Evolutionary conservation across 1,139 yeast species (phyloP).

Genomic region (Yamadazyma pseudoaaseri): DNA sequence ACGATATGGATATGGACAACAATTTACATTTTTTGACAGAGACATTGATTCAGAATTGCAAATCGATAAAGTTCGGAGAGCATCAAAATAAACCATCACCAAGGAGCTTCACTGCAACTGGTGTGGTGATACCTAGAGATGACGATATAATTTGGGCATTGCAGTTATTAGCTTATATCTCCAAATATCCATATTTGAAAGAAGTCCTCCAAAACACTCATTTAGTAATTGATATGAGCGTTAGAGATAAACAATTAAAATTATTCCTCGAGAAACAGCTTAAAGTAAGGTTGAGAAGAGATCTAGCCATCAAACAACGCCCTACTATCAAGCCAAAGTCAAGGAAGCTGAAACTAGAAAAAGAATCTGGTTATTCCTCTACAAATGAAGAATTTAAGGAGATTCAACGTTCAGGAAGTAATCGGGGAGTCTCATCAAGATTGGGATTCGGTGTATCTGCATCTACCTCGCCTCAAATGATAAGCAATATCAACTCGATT

Average conservation of each 20-base stretch:
- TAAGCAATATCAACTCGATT: conserved; percentile 31
- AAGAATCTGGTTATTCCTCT: no score
- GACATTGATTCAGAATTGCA: conserved; percentile 41
- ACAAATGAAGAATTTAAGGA: conserved; percentile 1
- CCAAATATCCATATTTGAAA: conserved; percentile 83
- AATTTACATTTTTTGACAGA: conserved; percentile 42
- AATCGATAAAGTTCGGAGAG: conserved; percentile 18
- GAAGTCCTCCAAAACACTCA: conserved; percentile 73
- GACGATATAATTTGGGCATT: conserved; percentile 95
- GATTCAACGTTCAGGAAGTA: conserved; percentile 5
- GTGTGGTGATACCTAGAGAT: conserved; percentile 80
- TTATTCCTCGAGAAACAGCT: conserved; percentile 38
- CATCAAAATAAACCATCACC: conserved; percentile 43
- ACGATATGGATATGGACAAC: conserved; percentile 46
- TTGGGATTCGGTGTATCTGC: conserved; percentile 35
- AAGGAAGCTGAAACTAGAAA: conserved; percentile 20
- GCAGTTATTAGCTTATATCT: conserved; percentile 86
- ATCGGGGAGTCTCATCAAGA: conserved; percentile 5
- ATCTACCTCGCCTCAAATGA: conserved; percentile 43
- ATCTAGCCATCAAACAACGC: conserved; percentile 28
- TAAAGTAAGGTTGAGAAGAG: conserved; percentile 32
- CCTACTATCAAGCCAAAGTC: conserved; percentile 40
- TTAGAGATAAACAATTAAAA: conserved; percentile 44
- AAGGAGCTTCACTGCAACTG: conserved; percentile 64
- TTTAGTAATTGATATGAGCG: conserved; percentile 53